Conservation (phyloP, 2,329 filamentous ascomycete species). For the Seiridium unicorne region DNA sequence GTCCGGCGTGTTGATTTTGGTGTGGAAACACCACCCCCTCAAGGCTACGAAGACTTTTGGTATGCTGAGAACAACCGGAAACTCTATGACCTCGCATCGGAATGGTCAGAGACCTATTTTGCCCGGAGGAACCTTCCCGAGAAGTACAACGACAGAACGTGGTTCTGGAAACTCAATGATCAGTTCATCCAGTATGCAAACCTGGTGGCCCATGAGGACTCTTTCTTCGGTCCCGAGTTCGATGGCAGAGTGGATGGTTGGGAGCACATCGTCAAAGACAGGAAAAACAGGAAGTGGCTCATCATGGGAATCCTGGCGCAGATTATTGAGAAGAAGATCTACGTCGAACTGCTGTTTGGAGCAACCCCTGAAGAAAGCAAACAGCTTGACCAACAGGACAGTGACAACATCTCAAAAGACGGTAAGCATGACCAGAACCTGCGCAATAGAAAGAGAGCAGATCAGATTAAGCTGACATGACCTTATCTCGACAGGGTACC, state of each 20-base stretch:
- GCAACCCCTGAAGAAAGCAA: constrained; percentile 21
- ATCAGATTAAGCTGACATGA: no score
- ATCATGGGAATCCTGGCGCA: constrained; percentile 34
- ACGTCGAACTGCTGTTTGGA: constrained; percentile 38
- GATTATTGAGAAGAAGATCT: constrained; percentile 36
- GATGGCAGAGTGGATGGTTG: constrained; percentile 21
- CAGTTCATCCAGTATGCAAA: constrained; percentile 33
- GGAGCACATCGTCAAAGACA: constrained; percentile 29
- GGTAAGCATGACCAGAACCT: constrained; percentile 25
- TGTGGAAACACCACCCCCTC: neutral
- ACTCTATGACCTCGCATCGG: constrained; percentile 22
- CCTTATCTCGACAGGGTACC: constrained; percentile 17
- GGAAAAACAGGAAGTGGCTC: constrained; percentile 29
- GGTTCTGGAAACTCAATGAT: constrained; percentile 22
- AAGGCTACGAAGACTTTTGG: neutral
- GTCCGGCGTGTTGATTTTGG: neutral
- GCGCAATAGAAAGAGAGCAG: no score
- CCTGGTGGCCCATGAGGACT: constrained; percentile 33
- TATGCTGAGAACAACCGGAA: constrained; percentile 16
- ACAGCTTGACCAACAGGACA: constrained; percentile 29
- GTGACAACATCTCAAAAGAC: constrained; percentile 26
- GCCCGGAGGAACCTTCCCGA: constrained; percentile 16
- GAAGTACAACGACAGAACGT: constrained; percentile 16
- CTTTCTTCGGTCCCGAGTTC: constrained; percentile 13
- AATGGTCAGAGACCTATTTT: constrained; percentile 27